These are phyloP conservation scores for Fusarium drepaniforme DNA, from an alignment of 2,329 filamentous ascomycete species.

Conservation along the genomic window DNA sequence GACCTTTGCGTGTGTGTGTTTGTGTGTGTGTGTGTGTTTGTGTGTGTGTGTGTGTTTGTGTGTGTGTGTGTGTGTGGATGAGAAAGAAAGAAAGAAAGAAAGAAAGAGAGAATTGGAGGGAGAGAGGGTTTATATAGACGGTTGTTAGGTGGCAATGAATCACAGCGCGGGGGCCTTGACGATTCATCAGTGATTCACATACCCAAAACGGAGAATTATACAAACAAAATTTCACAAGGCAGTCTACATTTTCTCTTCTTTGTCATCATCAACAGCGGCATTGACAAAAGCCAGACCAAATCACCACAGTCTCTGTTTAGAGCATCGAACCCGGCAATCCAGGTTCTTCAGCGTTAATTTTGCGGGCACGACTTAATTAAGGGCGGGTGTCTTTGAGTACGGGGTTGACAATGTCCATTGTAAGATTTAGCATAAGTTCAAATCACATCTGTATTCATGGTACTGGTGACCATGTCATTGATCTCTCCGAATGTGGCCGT, in stretches of 20 bases:
- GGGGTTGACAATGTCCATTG: not conserved
- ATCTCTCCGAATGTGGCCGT: not conserved
- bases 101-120: not conserved
- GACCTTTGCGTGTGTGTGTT: too few species aligned
- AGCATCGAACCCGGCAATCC: not conserved
- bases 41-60: not conserved
- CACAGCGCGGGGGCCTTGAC: not conserved
- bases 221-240: not conserved
- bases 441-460: not conserved
- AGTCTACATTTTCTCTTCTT: not conserved
- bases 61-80: not conserved
- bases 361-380: not conserved
- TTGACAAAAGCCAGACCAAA: too few species aligned
- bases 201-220: not conserved
- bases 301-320: too few species aligned
- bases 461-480: not conserved
- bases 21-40: not conserved
- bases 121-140: not conserved
- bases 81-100: not conserved
- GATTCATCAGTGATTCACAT: not conserved
- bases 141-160: not conserved
- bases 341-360: not conserved
- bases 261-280: not conserved
- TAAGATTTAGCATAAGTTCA: not conserved
- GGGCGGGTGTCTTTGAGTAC: not conserved